Base-by-base conservation (phyloP, 805 yeast species). In the Hanseniaspora hatyaiensis region DNA sequence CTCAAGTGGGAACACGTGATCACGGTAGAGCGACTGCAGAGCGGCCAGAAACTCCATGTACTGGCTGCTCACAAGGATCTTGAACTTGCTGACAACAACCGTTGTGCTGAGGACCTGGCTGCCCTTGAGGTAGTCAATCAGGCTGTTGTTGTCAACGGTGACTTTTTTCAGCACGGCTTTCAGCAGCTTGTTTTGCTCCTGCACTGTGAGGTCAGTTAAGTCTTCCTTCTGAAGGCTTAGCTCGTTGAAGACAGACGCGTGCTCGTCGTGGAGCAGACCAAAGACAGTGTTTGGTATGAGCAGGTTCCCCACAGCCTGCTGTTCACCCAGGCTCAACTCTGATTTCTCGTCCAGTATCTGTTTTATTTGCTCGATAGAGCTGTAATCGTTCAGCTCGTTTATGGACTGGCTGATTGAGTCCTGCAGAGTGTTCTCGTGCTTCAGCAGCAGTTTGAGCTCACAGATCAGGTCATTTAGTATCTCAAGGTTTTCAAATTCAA, bases 401-500 rank as follows among this genome's bases (percentile, higher is more conserved):
- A 37, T 34, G 8, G 41, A 34, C 6, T 24, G 16, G 22, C 31
- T 18, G 9, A 45, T 37, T 2, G 36, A 19, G 16, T 45, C 34
- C 24, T 45, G 41, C 8, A 45, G 22, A 31, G 20, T 15, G 8
- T 23, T 16, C 28, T 45, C 49, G 4, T n/a, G 33, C 37, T 36
- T 45, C 4, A 45, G 32, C 6, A 45, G 6, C 1, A 18, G 23
- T 22, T 45, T 45, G 2, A 45, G 24, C 12, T 45, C 49, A 23
- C 37, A 30, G 6, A 45, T 13, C 9, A 45, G 20, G 6, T 38
- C 40, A 15, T 37, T 4, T 3, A 45, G 9, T 2, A 45, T 28
- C 24, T 37, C 32, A 9, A 45, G 19, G 24, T 45, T 45, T 24
- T 45, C 49, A 23, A 30, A 37, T 13, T 45, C 42, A 45, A 45